Conservation (phyloP, 179 eudicot species). For the Carnegiea gigantea region DNA sequence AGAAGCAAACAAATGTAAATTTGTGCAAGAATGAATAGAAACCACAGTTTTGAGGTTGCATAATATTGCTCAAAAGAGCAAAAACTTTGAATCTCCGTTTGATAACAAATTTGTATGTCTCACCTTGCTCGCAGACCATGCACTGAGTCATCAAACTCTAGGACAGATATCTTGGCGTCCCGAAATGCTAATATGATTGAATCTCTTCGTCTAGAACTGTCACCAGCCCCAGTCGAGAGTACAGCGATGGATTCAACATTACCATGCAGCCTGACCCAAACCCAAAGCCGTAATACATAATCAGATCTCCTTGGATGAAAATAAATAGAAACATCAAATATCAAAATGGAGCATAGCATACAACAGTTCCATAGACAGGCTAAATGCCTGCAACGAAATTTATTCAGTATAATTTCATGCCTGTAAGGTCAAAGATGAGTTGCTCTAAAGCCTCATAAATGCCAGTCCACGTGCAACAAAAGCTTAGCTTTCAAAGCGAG, state of each 20-base stretch:
- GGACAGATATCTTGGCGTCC: slow-evolving; percentile 83
- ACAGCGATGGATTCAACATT: slow-evolving; percentile 79
- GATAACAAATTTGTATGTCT: slow-evolving; percentile 20
- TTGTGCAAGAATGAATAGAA: neutral
- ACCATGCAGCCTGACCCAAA: slow-evolving; percentile 79
- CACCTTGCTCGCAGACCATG: slow-evolving; percentile 84
- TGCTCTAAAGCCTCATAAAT: neutral
- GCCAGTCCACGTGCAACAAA: neutral
- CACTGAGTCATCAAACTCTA: slow-evolving; percentile 88
- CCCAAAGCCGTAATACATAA: neutral
- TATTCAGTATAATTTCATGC: neutral
- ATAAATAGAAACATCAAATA: neutral
- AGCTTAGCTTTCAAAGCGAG: neutral
- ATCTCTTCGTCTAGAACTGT: slow-evolving; percentile 84
- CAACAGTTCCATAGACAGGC: neutral
- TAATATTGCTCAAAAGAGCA: neutral
- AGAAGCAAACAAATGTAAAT: neutral
- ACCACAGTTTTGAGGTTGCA: neutral
- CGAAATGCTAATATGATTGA: slow-evolving; percentile 73
- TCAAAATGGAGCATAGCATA: too few species aligned
- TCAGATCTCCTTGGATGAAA: neutral
- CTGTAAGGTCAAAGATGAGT: neutral
- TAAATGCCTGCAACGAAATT: neutral
- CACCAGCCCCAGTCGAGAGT: slow-evolving; percentile 52
- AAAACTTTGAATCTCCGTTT: neutral